Evolutionary conservation across 495 filamentous ascomycete species (phyloP).

Genomic region (Clavariopsis aquatica): DNA sequence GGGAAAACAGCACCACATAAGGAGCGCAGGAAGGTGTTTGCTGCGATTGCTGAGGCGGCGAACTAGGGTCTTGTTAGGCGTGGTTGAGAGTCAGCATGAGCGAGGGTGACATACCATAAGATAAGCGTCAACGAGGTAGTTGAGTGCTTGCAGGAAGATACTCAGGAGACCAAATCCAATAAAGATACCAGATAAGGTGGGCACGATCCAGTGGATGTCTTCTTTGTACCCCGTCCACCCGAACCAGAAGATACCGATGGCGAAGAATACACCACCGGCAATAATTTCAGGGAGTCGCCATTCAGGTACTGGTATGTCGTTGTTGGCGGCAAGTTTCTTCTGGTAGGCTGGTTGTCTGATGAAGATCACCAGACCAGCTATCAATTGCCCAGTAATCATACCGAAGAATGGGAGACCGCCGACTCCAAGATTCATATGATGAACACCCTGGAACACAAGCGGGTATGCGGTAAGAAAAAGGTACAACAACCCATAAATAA

Average conservation of each 20-base stretch:
- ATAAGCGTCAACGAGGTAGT: constrained; percentile 87
- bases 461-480: constrained; percentile 81
- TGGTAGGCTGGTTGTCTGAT: constrained; percentile 66
- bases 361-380: constrained; percentile 66
- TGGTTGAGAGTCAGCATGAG: not conserved
- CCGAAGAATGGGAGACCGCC: constrained; percentile 78
- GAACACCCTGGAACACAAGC: constrained; percentile 72
- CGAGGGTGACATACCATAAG: constrained; percentile 64
- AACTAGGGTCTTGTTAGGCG: constrained; percentile 16
- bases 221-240: constrained; percentile 71
- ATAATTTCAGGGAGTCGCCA: constrained; percentile 84
- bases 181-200: constrained; percentile 67
- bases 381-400: constrained; percentile 72
- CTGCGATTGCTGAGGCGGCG: constrained; percentile 84
- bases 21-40: constrained; percentile 84
- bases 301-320: constrained; percentile 74
- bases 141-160: constrained; percentile 83
- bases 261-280: constrained; percentile 70
- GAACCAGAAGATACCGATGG: constrained; percentile 82
- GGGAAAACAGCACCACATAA: constrained; percentile 77
- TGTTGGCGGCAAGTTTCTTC: constrained; percentile 60
- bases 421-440: constrained; percentile 66
- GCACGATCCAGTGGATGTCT: constrained; percentile 78
- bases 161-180: constrained; percentile 67
- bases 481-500: constrained; percentile 66